These are phyloP conservation scores for Zizania palustris DNA, from an alignment of 202 grass and related monocot species.

Conservation along the genomic window DNA sequence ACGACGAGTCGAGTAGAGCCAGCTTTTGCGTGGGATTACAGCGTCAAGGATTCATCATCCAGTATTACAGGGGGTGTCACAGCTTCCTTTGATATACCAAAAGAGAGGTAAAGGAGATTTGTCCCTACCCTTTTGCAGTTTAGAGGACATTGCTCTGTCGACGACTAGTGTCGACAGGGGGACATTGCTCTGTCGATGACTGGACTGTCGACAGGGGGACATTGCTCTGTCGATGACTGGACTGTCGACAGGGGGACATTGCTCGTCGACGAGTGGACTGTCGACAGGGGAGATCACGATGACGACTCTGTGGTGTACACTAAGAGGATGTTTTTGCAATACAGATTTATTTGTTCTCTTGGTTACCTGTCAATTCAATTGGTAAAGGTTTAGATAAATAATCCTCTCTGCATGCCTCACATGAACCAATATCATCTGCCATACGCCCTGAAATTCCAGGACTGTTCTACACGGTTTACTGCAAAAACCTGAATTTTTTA, in stretches of 20 bases:
- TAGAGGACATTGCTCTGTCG: too few species aligned
- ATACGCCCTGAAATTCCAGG: too few species aligned
- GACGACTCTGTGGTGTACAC: background rate
- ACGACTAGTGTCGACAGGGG: too few species aligned
- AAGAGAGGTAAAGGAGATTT: constrained; percentile 7
- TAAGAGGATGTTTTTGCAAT: background rate
- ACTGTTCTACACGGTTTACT: background rate
- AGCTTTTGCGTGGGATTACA: background rate
- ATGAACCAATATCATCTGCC: too few species aligned
- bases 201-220: too few species aligned
- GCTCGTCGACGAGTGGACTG: background rate
- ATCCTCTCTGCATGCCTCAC: too few species aligned
- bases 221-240: too few species aligned
- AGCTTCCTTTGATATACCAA: background rate
- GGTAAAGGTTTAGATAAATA: too few species aligned
- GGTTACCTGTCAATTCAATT: too few species aligned
- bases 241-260: too few species aligned
- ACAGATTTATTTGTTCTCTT: background rate
- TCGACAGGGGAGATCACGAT: background rate
- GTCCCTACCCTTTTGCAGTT: background rate
- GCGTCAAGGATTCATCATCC: background rate
- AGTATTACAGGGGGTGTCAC: constrained; percentile 13
- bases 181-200: too few species aligned
- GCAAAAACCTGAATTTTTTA: background rate
- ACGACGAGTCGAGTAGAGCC: constrained; percentile 2